phyloP scores from a whole-genome alignment of 768 basidiomycete species.

The Tylopilus plumbeoviolaceoides region DNA sequence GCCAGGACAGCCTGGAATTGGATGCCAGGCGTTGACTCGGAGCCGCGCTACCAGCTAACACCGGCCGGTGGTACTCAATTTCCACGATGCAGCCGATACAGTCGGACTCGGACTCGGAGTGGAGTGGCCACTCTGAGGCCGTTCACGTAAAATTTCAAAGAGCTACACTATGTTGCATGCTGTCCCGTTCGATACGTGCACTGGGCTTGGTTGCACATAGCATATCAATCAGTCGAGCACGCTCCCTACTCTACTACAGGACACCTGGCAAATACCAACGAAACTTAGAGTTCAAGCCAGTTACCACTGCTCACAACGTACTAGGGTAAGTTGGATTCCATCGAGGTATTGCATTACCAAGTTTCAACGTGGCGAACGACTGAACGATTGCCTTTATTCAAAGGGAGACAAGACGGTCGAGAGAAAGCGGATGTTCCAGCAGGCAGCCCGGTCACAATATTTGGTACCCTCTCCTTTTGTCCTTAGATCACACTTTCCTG shows the following conservation, averaged over 20 bases:
- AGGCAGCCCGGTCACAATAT: background rate
- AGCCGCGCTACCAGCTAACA: no score
- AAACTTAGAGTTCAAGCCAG: background rate
- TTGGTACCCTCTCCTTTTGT: background rate
- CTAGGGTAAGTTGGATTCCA: background rate
- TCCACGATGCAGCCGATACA: no score
- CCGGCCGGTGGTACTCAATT: no score
- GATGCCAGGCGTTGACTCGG: background rate
- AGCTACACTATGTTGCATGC: background rate
- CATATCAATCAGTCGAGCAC: background rate
- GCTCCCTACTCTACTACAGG: background rate
- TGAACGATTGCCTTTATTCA: background rate
- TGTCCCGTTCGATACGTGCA: background rate
- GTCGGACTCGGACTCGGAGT: no score
- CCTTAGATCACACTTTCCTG: background rate
- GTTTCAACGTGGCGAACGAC: background rate
- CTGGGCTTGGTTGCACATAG: background rate
- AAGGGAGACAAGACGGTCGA: constrained; percentile 11
- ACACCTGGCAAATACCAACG: background rate
- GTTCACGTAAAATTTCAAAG: no score
- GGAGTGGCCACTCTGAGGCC: no score
- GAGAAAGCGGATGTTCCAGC: constrained; percentile 11
- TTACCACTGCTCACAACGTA: no score
- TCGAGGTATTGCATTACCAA: background rate
- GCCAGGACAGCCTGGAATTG: background rate